Base-by-base conservation (phyloP, 2,329 filamentous ascomycete genomes). In the Ophiocordyceps australis region DNA sequence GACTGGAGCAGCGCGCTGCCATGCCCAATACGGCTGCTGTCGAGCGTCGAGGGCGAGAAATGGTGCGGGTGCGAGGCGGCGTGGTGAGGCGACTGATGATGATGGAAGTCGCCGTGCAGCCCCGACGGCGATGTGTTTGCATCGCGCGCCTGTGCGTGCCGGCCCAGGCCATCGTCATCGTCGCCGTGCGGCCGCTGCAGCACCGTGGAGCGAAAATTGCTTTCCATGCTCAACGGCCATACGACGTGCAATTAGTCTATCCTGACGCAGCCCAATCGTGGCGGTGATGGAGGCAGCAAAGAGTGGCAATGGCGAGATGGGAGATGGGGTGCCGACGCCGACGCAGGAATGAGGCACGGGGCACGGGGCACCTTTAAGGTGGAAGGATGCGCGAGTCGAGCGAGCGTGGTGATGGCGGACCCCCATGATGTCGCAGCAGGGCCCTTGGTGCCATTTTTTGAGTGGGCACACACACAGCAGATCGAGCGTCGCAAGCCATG, bases 151-250 rank as follows among this genome's bases (percentile, higher is more conserved):
- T n/a, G n/a, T n/a, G n/a, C n/a, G n/a, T n/a, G n/a, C n/a, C n/a
- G n/a, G n/a, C n/a, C n/a, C n/a, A 19, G 10, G 17, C 20, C 22
- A 11, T 22, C 21, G 9, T 48, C 42, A 24, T 53, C 54, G 29
- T 53, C 46, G 39, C 47, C 49, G 42, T 46, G 42, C 33, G 52
- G 55, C 33, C 48, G 55, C 38, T 57, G 57, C 45, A 63, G 47
- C 39, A 62, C 55, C 25, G 56, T 61, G 33, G 60, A 60, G 35
- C 49, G 55, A 36, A 61, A 64, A 39, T 52, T 52, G 35, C 49
- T 50, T 30, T 62, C 56, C 55, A 61, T 62, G 32, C 29, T 41
- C 40, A 20, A 3, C 5, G 24, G n/a, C n/a, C n/a, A n/a, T n/a
- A n/a, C n/a, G n/a, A n/a, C n/a, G n/a, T n/a, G n/a, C n/a, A n/a